These are phyloP conservation scores for Yarrowia phangngaensis DNA, from an alignment of 805 yeast species.

Conservation along the genomic window DNA sequence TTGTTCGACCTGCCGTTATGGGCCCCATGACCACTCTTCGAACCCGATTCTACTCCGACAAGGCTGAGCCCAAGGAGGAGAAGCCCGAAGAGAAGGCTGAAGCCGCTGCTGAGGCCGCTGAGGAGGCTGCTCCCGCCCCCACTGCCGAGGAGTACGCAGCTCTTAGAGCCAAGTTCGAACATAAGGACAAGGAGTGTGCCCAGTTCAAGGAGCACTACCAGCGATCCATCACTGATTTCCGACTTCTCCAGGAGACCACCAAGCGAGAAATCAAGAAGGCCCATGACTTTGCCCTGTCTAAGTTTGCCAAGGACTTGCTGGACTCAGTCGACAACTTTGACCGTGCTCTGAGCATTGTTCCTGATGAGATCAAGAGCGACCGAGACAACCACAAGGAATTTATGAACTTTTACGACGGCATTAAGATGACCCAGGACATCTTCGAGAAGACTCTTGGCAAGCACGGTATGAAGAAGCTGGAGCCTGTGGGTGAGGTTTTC, in stretches of 20 bases:
- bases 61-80: constrained; percentile 25
- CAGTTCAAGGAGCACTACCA: constrained; percentile 78
- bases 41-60: constrained; percentile 26
- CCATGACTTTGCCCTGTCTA: constrained; percentile 84
- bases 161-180: constrained; percentile 51
- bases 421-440: constrained; percentile 80
- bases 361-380: constrained; percentile 36
- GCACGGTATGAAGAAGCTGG: constrained; percentile 76
- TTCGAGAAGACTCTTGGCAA: constrained; percentile 76
- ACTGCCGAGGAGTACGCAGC: constrained; percentile 31
- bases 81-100: too few relatives aligned
- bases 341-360: constrained; percentile 71
- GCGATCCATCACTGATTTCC: constrained; percentile 85
- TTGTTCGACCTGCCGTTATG: constrained; percentile 30
- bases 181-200: constrained; percentile 60
- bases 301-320: constrained; percentile 82
- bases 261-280: constrained; percentile 83
- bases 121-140: constrained; percentile 28
- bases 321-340: constrained; percentile 89
- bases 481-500: constrained; percentile 79
- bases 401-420: constrained; percentile 77
- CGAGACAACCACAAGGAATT: constrained; percentile 59
- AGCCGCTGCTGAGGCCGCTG: constrained; percentile 21
- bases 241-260: constrained; percentile 86
- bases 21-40: constrained; percentile 1